Evolutionary conservation across 2,329 filamentous ascomycete genomes (phyloP), one percentile per base, ranked within the genome.

Genomic region (Epichloe baconii): DNA sequence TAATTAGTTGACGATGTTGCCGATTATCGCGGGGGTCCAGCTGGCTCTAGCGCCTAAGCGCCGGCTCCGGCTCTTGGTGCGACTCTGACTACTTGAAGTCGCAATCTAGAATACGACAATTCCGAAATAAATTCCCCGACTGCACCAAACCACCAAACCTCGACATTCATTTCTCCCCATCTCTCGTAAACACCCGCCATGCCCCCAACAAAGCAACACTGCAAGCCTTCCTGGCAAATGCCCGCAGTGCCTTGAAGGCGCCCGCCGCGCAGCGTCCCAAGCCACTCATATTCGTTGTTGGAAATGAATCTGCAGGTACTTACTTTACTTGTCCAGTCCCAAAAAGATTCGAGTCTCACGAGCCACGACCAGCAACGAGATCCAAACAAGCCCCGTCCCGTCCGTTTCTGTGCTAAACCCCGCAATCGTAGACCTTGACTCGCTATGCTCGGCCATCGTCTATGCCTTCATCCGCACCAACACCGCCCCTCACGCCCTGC

Each of bases 391-490:
- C 19, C 19, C 19, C 19, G 26, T 3, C 26, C 2, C 23, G 23
- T 26, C 23, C 8, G 8, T 11, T 4, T 4, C 26, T 4, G 26
- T 31, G 26, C 26, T 31, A 4, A 31, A 31, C 11, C 17, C 6
- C 5, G 26, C 26, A 11, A 31, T 21, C 19, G 21, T n/a, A 86
- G 87, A 93, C 58, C 81, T 93, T 50, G 87, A 93, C 68, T 90
- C 86, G 2, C 77, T 93, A 57, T 86, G 84, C 65, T 84, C 80
- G 31, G 79, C 86, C 26, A 68, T 93, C 17, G 67, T 90, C 26
- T 80, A 85, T 53, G 85, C 87, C 52, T 93, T 90, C 66, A 71
- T 91, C 38, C 79, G 80, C 56, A 84, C 80, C 36, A 76, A 81
- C 61, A 64, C 74, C 4, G 68, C 77, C 4, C 72, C 71, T 12